Evolutionary conservation across 768 basidiomycete genomes (phyloP), one percentile per base, ranked within the genome.

Genomic region (Serendipita sp.): DNA sequence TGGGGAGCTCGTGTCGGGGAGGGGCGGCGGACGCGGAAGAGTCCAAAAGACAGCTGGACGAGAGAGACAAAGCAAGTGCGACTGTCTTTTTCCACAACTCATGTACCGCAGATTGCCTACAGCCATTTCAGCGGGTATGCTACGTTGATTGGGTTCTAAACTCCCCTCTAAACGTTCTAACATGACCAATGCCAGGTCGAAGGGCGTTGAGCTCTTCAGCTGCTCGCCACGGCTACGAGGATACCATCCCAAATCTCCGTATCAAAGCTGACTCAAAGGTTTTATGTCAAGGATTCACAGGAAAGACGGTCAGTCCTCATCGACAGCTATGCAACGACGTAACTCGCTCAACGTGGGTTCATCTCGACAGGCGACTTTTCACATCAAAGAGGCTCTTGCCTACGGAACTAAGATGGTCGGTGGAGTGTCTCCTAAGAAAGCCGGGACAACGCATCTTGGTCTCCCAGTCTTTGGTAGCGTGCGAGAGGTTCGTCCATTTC

Each of bases 341-440:
- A 9, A 7, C 30, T 38, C 31, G 3, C 28, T 41, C 7, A 53
- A 38, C 33, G 31, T 26, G 20, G 65, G 90, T 38, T 22, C 14
- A 42, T n/a, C 13, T 51, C 30, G 22, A 41, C 65, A 78, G 95
- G 96, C 88, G 66, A 97, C 96, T 68, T 99, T 99, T 82, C 96
- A 99, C 78, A 83, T 84, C 65, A 85, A 79, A 70, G 91, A 97
- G 74, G 94, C 96, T 41, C 74, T 98, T 66, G 91, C 83, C 58
- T 99, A 90, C 71, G 95, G 96, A 20, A 98, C 95, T 64, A 88
- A 85, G 65, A 95, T 98, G 89, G 90, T 99, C 63, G 96, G 96
- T 63, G 96, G 96, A 65, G 93, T 96, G 61, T 94, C 91, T 2
- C 90, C 90, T 41, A 91, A 89, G 78, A 98, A 98, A 75, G 96